Evolutionary conservation across 2,329 filamentous ascomycete species (phyloP), one percentile per base, ranked within the genome.

Genomic region (Colletotrichum liriopes): DNA sequence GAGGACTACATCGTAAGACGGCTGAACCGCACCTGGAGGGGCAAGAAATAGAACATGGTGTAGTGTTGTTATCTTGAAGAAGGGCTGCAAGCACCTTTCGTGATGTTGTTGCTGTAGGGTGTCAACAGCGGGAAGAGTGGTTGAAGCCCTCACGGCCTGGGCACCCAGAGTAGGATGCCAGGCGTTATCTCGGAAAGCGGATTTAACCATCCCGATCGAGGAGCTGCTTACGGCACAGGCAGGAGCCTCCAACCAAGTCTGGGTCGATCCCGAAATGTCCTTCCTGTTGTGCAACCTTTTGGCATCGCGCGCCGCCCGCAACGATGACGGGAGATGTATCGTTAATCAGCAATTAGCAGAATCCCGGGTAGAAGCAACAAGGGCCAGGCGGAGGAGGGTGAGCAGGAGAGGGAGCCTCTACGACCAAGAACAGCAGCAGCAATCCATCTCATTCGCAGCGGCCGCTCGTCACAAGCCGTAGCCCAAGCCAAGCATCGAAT

Each of bases 201-300:
- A 45, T 60, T 32, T 49, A n/a, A 51, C 58, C 39, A 58, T 45
- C 56, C 68, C 51, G 41, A 67, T 71, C 35, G 49, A 63, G 68
- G 56, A 71, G 64, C 64, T 67, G 49, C 56, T 41, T n/a, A 37
- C 14, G n/a, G 55, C 29, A 61, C 39, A 49, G 64, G 41, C 49
- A 67, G 64, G 56, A 62, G 20, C 41, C 43, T 43, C 37, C 47
- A 49, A n/a, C 23, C 63, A 41, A 32, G 39, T 66, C 62, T 18
- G 5, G 58, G 68, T 37, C 64, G 49, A 71, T 71, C 68, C 51
- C 49, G 26, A 49, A 20, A 35, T 51, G 69, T 54, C 69, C 65
- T 72, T 69, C 69, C 69, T 64, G 54, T 55, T 69, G 59, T 54
- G 65, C 65, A n/a, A 39, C 47, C 20, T 29, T 68, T 65, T 51